Conservation (phyloP, 2,329 filamentous ascomycete species). For the Monilinia fructigena region DNA sequence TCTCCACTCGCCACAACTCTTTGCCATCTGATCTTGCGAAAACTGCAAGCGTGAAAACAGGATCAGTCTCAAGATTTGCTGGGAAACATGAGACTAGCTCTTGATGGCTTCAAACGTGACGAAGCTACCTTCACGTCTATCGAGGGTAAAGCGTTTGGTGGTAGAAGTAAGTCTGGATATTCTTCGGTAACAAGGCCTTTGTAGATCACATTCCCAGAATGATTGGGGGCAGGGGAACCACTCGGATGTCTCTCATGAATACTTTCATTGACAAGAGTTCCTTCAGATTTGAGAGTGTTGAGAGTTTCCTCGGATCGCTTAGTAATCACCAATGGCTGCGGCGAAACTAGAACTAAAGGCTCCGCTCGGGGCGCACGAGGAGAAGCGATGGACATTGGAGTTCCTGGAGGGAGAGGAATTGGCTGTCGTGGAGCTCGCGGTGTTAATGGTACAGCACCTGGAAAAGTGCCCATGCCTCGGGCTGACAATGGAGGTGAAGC, state of each 20-base stretch:
- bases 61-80: conserved; percentile 82
- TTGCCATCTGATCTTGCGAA: conserved; percentile 71
- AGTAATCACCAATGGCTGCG: conserved; percentile 44
- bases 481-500: conserved; percentile 70
- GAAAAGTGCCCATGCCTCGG: conserved; percentile 46
- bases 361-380: conserved; percentile 39
- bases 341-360: conserved; percentile 42
- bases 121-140: conserved; percentile 87
- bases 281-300: conserved; percentile 30
- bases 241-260: conserved; percentile 2
- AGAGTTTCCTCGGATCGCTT: conserved; percentile 41
- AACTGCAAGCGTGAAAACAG: conserved; percentile 87
- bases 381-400: conserved; percentile 62
- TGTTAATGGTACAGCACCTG: conserved; percentile 58
- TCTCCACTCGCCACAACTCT: conserved; percentile 93
- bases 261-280: conserved; percentile 23
- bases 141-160: conserved; percentile 83
- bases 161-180: conserved; percentile 79
- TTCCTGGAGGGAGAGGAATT: conserved; percentile 69
- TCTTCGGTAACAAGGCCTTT: conserved; percentile 80
- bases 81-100: conserved; percentile 79
- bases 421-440: conserved; percentile 72
- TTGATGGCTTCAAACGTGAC: conserved; percentile 89
- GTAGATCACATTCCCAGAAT: conserved; percentile 57
- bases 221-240: conserved; percentile 40